Evolutionary conservation across 352 stramenopile species (phyloP).

Genomic region (Phytopythium helicoides): DNA sequence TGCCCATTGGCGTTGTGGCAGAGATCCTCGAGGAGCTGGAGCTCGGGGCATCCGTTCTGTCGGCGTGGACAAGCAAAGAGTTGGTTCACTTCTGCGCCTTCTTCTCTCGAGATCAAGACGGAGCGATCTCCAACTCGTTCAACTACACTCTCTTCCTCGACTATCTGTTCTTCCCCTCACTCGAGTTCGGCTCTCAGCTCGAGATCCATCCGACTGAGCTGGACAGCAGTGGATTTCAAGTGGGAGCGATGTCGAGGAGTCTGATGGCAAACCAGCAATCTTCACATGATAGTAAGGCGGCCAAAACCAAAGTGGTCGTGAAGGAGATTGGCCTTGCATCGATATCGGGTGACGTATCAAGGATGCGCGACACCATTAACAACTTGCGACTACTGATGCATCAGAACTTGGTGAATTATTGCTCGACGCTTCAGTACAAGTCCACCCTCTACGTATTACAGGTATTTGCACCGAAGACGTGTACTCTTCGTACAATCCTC

Average conservation of each 20-base stretch:
- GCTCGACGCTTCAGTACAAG: slow-evolving; percentile 29
- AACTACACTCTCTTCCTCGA: slow-evolving; percentile 49
- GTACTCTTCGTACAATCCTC: slow-evolving; percentile 55
- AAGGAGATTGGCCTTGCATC: slow-evolving; percentile 11
- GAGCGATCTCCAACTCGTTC: slow-evolving; percentile 12
- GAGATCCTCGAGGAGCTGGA: background rate
- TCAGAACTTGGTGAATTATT: slow-evolving; percentile 39
- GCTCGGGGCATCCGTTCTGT: background rate
- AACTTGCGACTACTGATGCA: slow-evolving; percentile 36
- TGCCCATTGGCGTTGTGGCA: background rate
- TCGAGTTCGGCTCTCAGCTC: slow-evolving; percentile 3
- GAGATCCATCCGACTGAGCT: slow-evolving; percentile 6
- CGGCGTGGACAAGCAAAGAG: slow-evolving; percentile 20
- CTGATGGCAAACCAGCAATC: no score
- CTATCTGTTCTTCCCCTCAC: slow-evolving; percentile 55
- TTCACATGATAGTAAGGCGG: no score
- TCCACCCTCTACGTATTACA: slow-evolving; percentile 39
- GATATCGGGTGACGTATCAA: slow-evolving; percentile 1
- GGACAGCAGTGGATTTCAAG: background rate
- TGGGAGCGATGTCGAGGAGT: background rate
- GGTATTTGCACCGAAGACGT: slow-evolving; percentile 30
- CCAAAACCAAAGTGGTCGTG: slow-evolving; percentile 15
- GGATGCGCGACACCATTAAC: slow-evolving; percentile 33
- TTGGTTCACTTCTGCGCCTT: slow-evolving; percentile 34
- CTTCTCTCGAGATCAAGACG: slow-evolving; percentile 24